phyloP scores from a whole-genome alignment of 1,139 yeast species.

The Sugiyamaella japonica region DNA sequence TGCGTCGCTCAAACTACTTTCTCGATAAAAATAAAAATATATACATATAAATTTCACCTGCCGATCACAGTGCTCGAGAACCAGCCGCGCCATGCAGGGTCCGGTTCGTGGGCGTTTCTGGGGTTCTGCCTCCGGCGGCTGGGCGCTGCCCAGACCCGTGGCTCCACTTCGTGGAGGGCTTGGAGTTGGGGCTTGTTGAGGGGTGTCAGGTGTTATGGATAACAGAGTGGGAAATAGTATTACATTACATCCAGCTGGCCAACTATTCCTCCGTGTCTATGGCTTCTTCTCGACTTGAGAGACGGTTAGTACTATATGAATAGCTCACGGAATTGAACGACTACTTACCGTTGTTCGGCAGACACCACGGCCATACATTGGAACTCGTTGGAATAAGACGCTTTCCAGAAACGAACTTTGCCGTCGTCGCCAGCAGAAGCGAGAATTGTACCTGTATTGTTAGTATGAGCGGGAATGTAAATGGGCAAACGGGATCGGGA shows the following conservation, averaged over 20 bases:
- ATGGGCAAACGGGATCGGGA: no score
- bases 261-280: constrained; percentile 13
- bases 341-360: constrained; percentile 49
- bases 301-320: neutral
- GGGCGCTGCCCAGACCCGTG: no score
- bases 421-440: constrained; percentile 98
- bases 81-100: constrained; percentile 10
- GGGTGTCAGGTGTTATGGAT: no score
- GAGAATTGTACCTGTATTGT: constrained; percentile 61
- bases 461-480: neutral
- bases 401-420: constrained; percentile 85
- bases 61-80: neutral
- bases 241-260: neutral
- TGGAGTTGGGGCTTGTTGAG: no score
- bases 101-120: neutral
- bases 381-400: constrained; percentile 81
- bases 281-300: constrained; percentile 13
- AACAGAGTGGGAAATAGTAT: neutral
- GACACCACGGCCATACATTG: constrained; percentile 89
- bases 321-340: neutral
- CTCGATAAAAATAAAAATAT: neutral
- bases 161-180: no score
- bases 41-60: constrained; percentile 11
- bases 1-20: neutral
- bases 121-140: no score